Evolutionary conservation across 2,329 filamentous ascomycete genomes (phyloP).

Genomic region (Colletotrichum lindemuthianum): DNA sequence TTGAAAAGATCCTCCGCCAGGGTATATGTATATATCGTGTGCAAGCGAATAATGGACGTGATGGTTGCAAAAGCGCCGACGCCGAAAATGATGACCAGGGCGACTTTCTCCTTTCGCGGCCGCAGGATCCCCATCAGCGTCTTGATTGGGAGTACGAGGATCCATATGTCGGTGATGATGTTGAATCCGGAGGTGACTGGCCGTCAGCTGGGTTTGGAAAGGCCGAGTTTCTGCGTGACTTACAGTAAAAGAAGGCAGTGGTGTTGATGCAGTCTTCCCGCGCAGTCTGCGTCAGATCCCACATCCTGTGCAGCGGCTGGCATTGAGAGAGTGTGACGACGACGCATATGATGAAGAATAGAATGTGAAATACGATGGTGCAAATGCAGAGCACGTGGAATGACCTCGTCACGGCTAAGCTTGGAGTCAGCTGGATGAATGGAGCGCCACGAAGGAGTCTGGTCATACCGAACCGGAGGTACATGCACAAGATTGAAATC

Average conservation of each 20-base stretch:
- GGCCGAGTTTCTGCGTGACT: constrained; percentile 13
- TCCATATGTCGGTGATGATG: constrained; percentile 57
- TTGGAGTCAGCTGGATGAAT: background rate
- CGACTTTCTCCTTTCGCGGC: constrained; percentile 58
- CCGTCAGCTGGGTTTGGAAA: background rate
- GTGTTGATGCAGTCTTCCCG: constrained; percentile 52
- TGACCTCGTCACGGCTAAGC: constrained; percentile 35
- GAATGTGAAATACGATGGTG: constrained; percentile 50
- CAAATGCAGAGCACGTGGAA: constrained; percentile 46
- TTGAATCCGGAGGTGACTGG: constrained; percentile 54
- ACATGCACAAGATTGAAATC: constrained; percentile 56
- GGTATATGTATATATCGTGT: constrained; percentile 52
- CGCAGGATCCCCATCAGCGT: constrained; percentile 58
- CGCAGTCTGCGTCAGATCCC: constrained; percentile 48
- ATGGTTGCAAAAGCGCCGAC: constrained; percentile 49
- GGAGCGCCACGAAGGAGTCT: background rate
- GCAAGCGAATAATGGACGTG: constrained; percentile 50
- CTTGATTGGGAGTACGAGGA: constrained; percentile 55
- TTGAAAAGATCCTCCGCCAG: constrained; percentile 48
- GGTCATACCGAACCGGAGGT: constrained; percentile 54
- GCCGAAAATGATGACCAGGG: constrained; percentile 57
- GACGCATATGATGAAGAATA: constrained; percentile 53
- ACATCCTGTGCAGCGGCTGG: constrained; percentile 51
- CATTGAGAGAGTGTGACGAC: constrained; percentile 53
- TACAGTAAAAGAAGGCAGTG: constrained; percentile 54